Evolutionary conservation across 768 basidiomycete genomes (phyloP).

Genomic region (Suillus subluteus): DNA sequence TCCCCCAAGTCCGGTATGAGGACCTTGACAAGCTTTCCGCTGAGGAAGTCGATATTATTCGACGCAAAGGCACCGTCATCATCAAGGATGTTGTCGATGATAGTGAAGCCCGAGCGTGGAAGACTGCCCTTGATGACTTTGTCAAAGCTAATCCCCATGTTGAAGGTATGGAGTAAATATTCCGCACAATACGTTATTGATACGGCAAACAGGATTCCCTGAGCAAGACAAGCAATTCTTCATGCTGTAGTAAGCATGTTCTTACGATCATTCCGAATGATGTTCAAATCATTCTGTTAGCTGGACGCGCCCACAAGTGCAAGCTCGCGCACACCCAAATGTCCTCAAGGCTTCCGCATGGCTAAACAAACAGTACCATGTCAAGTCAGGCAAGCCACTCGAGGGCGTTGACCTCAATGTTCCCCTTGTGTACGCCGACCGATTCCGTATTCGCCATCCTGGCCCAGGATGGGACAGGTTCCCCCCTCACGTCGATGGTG

Average conservation of each 20-base stretch:
- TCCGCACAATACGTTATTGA: conserved; percentile 3
- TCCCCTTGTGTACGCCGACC: conserved; percentile 72
- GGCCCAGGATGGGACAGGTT: conserved; percentile 59
- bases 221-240: conserved; percentile 70
- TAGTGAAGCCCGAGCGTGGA: conserved; percentile 61
- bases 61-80: conserved; percentile 61
- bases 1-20: conserved; percentile 64
- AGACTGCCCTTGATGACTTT: conserved; percentile 56
- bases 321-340: conserved; percentile 70
- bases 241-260: conserved; percentile 61
- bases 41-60: conserved; percentile 53
- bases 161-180: conserved; percentile 42
- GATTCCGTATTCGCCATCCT: conserved; percentile 75
- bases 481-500: conserved; percentile 58
- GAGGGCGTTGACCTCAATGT: conserved; percentile 63
- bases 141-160: conserved; percentile 58
- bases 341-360: conserved; percentile 58
- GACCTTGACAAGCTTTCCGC: conserved; percentile 51
- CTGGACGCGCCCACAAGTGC: conserved; percentile 60
- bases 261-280: background rate
- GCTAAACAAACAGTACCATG: conserved; percentile 67
- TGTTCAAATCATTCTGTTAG: conserved; percentile 25
- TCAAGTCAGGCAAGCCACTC: conserved; percentile 38
- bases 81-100: conserved; percentile 64
- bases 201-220: conserved; percentile 47